Evolutionary conservation across 2,329 filamentous ascomycete genomes (phyloP).

Genomic region (Colletotrichum caudatum): DNA sequence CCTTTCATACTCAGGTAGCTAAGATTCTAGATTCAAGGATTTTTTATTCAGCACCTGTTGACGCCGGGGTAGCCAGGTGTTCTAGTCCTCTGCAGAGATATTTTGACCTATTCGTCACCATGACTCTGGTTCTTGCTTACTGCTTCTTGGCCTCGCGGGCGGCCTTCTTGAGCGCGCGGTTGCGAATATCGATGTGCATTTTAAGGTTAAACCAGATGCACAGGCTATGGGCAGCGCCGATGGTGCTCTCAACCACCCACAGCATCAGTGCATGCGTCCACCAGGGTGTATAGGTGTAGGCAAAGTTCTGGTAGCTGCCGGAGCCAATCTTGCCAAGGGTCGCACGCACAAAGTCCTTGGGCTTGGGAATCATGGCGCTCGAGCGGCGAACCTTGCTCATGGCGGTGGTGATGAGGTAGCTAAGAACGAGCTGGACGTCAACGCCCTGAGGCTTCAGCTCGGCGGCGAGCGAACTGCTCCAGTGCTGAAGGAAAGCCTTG

Average conservation of each 20-base stretch:
- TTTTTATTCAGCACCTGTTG: too few species aligned
- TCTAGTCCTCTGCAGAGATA: too few species aligned
- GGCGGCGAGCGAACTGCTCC: constrained; percentile 86
- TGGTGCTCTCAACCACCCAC: constrained; percentile 77
- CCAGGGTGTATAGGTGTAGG: constrained; percentile 89
- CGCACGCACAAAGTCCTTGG: constrained; percentile 83
- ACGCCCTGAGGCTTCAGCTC: constrained; percentile 86
- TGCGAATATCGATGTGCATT: constrained; percentile 88
- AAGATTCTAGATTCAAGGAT: too few species aligned
- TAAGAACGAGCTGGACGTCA: constrained; percentile 90
- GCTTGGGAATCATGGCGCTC: constrained; percentile 81
- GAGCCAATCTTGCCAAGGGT: constrained; percentile 85
- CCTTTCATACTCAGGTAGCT: background rate
- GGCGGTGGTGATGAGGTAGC: constrained; percentile 92
- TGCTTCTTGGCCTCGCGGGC: constrained; percentile 83
- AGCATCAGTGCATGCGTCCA: constrained; percentile 93
- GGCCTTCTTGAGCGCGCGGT: constrained; percentile 84
- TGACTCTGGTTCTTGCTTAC: background rate
- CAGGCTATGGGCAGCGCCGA: constrained; percentile 62
- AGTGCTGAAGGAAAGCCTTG: constrained; percentile 98
- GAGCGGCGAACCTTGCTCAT: constrained; percentile 96
- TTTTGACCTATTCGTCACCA: background rate
- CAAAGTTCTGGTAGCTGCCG: constrained; percentile 81
- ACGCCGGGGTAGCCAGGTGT: background rate
- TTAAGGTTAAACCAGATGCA: constrained; percentile 65